phyloP scores from a whole-genome alignment of 441 rosid species.

The Euphorbia schlechtendalii region DNA sequence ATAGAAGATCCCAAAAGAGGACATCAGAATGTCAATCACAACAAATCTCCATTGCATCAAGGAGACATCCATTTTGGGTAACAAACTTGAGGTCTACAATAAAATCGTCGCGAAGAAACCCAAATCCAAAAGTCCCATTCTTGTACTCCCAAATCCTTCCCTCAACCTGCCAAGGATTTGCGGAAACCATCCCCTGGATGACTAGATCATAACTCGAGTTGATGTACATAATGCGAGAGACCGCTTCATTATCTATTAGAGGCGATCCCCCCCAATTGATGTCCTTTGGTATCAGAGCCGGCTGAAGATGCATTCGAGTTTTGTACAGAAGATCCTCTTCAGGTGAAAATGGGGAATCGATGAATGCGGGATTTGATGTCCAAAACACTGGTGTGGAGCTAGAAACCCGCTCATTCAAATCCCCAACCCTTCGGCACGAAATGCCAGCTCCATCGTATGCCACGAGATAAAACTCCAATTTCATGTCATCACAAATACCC shows the following conservation, averaged over 20 bases:
- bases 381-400: constrained; percentile 58
- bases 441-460: constrained; percentile 69
- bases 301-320: constrained; percentile 41
- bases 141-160: constrained; percentile 85
- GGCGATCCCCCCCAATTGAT: constrained; percentile 7
- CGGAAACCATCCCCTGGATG: constrained; percentile 34
- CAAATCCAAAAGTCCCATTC: constrained; percentile 75
- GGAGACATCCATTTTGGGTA: constrained; percentile 49
- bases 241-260: constrained; percentile 27
- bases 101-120: constrained; percentile 63
- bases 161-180: constrained; percentile 39
- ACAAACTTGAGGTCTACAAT: constrained; percentile 61
- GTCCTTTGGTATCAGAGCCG: constrained; percentile 24
- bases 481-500: constrained; percentile 63
- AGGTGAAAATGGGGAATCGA: constrained; percentile 42
- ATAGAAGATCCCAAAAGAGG: constrained; percentile 13
- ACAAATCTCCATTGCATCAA: constrained; percentile 32
- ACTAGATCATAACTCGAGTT: constrained; percentile 54
- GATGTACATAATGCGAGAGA: constrained; percentile 47
- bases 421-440: constrained; percentile 65
- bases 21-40: constrained; percentile 17
- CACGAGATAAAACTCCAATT: constrained; percentile 64
- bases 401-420: constrained; percentile 35
- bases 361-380: constrained; percentile 44
- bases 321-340: constrained; percentile 51